Base-by-base conservation (phyloP, 2,329 filamentous ascomycete genomes). In the Microsporum canis region DNA sequence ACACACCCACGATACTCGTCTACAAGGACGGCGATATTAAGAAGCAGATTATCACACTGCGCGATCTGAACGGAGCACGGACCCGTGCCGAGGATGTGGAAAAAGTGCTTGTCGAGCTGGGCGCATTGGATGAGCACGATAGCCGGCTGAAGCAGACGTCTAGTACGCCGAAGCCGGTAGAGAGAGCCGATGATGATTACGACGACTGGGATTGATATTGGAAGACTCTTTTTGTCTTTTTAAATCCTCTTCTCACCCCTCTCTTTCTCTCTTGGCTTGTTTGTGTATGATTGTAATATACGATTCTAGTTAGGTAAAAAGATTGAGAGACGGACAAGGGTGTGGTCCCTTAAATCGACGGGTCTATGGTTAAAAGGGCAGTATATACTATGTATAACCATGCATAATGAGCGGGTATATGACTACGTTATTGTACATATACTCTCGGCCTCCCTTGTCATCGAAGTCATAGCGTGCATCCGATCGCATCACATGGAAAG, bases 21-120 rank as follows among this genome's bases (percentile, higher is more conserved):
- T 99, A 99, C 76, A 88, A 87, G 71, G 90, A 96, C 68, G 91
- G 90, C 17, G 89, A 99, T 71, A 96, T 99, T 66, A 85, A 86
- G 71, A 89, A 85, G 77, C 94, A 99, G 75, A 77, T 96, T 58
- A 88, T 99, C n/a, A 97, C 92, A 3, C 76, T 99, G 65, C 82
- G 84, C 68, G 89, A 89, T 59, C 75, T 97, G 53, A 84, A 85
- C 7, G 94, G 94, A 3, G 80, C 83, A 2, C 80, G 82, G 65
- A 89, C 87, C 61, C 85, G 79, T 66, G 80, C 90, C 78, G 76
- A 82, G 75, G 86, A 95, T 70, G 77, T 97, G 63, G 91, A 97
- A 71, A 83, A 86, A 66, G 72, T 97, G 45, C 77, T 99, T 41
- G 82, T 96, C 1, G 87, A 91, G 56, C 79, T 95, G 41, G 91